Evolutionary conservation across 1,139 yeast genomes (phyloP).

Genomic region (Zygoascus sp.): DNA sequence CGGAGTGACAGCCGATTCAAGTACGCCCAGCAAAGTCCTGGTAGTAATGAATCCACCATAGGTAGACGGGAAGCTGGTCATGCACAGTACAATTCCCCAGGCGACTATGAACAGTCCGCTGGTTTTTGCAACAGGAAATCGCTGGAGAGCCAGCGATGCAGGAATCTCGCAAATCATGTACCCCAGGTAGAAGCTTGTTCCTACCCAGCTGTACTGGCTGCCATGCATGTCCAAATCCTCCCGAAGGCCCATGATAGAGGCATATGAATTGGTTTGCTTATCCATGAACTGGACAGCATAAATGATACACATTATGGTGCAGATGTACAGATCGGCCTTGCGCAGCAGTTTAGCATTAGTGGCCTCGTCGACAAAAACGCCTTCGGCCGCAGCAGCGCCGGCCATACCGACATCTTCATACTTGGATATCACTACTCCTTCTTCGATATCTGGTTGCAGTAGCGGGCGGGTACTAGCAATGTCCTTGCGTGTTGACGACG

Average conservation of each 20-base stretch:
- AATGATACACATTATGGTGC: constrained; percentile 53
- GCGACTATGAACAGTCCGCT: constrained; percentile 42
- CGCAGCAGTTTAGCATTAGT: constrained; percentile 38
- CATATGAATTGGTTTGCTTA: constrained; percentile 53
- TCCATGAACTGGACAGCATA: constrained; percentile 66
- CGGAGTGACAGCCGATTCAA: constrained; percentile 56
- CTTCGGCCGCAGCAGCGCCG: constrained; percentile 15
- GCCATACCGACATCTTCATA: constrained; percentile 15
- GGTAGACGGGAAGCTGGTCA: constrained; percentile 45
- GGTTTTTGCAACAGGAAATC: constrained; percentile 51
- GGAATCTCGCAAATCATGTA: constrained; percentile 51
- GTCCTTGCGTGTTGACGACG: constrained; percentile 8
- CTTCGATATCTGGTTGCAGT: constrained; percentile 5
- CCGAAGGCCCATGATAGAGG: constrained; percentile 56
- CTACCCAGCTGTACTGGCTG: constrained; percentile 47
- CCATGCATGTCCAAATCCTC: constrained; percentile 36
- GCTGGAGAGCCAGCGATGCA: constrained; percentile 47
- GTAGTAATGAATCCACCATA: constrained; percentile 50
- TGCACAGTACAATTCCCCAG: constrained; percentile 51
- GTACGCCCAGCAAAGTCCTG: constrained; percentile 50
- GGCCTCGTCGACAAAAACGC: constrained; percentile 21
- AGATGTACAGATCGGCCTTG: constrained; percentile 50
- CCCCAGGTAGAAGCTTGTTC: constrained; percentile 54
- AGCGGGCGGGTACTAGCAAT: constrained; percentile 8
- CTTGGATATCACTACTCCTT: constrained; percentile 8